Percentiles rank a stretch among this genome's conserved stretches.
Conservation (phyloP, 768 basidiomycete species). For the Tephrocybe sp. region DNA sequence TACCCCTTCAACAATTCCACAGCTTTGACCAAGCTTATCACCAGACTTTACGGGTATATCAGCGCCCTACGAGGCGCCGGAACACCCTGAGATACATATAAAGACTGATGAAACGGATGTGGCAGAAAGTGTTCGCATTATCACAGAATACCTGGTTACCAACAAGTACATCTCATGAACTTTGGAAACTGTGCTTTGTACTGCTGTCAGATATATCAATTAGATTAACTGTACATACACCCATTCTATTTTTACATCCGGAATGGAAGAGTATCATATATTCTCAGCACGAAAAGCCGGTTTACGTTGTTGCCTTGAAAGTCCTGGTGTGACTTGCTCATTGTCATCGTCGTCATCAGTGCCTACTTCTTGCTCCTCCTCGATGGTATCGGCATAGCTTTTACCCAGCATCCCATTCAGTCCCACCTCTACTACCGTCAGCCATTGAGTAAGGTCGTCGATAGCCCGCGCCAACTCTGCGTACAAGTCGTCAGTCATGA, state of each 20-base stretch:
- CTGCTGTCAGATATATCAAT: neutral
- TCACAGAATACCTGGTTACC: constrained; percentile 73
- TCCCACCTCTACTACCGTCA: constrained; percentile 71
- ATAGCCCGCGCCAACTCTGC: constrained; percentile 70
- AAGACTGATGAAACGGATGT: constrained; percentile 82
- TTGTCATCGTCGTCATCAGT: constrained; percentile 5
- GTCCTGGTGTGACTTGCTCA: constrained; percentile 7
- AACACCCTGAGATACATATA: constrained; percentile 86
- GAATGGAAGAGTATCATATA: constrained; percentile 1
- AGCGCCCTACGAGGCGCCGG: constrained; percentile 92
- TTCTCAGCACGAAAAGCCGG: constrained; percentile 1
- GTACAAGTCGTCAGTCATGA: constrained; percentile 57
- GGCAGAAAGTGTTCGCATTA: constrained; percentile 70
- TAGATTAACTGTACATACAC: constrained; percentile 13
- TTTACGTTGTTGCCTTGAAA: neutral
- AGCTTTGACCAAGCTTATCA: neutral
- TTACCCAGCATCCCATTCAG: constrained; percentile 64
- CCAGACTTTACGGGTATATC: constrained; percentile 97
- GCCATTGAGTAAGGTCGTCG: constrained; percentile 73
- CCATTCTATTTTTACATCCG: constrained; percentile 10
- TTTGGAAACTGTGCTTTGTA: neutral
- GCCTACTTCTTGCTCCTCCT: constrained; percentile 57
- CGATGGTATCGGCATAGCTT: constrained; percentile 48
- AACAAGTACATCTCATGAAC: constrained; percentile 51
- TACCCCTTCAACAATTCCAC: neutral